Evolutionary conservation across 176 grass and related monocot species (phyloP), one percentile per base, ranked within the genome.

Genomic region (Ampelocalamus luodianensis): DNA sequence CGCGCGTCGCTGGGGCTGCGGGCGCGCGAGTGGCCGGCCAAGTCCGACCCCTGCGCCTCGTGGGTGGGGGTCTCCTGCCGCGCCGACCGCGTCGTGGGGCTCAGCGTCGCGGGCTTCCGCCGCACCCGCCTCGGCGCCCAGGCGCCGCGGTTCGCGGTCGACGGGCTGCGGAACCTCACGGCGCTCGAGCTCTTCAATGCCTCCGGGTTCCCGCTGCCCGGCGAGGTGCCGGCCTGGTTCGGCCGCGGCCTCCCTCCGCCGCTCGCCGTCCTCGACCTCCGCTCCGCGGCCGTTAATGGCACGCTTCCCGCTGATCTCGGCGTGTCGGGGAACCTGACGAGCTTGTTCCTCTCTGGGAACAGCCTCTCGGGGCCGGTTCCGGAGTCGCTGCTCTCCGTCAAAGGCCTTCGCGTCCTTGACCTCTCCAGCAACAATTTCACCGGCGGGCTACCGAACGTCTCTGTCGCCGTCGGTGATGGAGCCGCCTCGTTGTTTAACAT

Each of bases 391-490:
- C 83, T 89, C 62, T 26, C 83, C 13, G 37, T 86, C 72, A 11
- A 48, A 4, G 80, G 72, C 1, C 88, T 89, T 42, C 83, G 53
- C 15, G 46, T 88, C 4, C 87, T 98, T 12, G 95, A 98, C 76
- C 81, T 98, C 67, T 95, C 95, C 58, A 24, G 62, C 20, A 98
- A 98, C 81, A 91, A 93, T 18, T 64, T 98, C 79, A 87, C 91
- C 18, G 91, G 91, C 46, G 27, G 16, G 61, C 77, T 95, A 11
- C 87, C 84, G 1, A 78, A 65, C 61, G 50, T 34, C 16, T 83
- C 82, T 29, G 13, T 45, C 10, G 37, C 37, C 15, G 43, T 1
- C 15, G 65, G 20, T 1, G 46, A 34, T 51, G 49, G 10, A 12
- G 46, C 66, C 36, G 54, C 5, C 8, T 79, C 46, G 8, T 13